Percentiles rank a stretch among this genome's conserved stretches.
These are phyloP conservation scores for Ustilago crameri DNA, from an alignment of 1,284 basidiomycete species.

Conservation along the genomic window DNA sequence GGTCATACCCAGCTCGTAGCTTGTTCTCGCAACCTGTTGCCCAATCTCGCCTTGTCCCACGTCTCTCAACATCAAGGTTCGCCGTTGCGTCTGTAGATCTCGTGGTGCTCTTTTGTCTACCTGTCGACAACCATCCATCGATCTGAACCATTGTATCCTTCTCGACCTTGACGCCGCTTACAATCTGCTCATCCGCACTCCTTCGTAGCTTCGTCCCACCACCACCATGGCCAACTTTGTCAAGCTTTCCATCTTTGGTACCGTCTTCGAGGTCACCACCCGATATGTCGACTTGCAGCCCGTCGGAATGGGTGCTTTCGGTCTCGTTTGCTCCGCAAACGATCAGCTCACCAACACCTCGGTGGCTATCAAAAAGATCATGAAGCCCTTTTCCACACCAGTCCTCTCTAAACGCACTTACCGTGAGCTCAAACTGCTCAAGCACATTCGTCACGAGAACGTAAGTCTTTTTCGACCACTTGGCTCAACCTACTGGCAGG, in stretches of 20 bases:
- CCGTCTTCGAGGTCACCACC: constrained; percentile 82
- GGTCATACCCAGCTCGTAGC: background rate
- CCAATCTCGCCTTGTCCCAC: background rate
- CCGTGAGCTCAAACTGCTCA: constrained; percentile 96
- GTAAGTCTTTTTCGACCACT: constrained; percentile 2
- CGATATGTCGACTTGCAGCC: constrained; percentile 99
- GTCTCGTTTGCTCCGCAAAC: constrained; percentile 81
- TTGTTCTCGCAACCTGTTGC: background rate
- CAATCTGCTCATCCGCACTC: background rate
- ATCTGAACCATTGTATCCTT: background rate
- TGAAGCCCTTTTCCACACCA: constrained; percentile 97
- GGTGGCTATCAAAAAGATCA: constrained; percentile 99
- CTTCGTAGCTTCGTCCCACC: no score
- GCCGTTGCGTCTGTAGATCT: constrained; percentile 7
- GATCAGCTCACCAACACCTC: constrained; percentile 94
- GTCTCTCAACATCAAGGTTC: background rate
- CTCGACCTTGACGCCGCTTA: background rate
- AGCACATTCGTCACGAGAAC: constrained; percentile 99
- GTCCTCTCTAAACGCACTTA: constrained; percentile 98
- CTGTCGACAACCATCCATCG: background rate
- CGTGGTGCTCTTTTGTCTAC: background rate
- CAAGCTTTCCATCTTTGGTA: constrained; percentile 97
- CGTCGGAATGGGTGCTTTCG: constrained; percentile 92
- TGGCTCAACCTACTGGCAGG: no score
- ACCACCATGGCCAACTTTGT: constrained; percentile 77